These are phyloP conservation scores for Ilyonectria mors-panacis DNA, from an alignment of 2,329 filamentous ascomycete species.

Conservation along the genomic window DNA sequence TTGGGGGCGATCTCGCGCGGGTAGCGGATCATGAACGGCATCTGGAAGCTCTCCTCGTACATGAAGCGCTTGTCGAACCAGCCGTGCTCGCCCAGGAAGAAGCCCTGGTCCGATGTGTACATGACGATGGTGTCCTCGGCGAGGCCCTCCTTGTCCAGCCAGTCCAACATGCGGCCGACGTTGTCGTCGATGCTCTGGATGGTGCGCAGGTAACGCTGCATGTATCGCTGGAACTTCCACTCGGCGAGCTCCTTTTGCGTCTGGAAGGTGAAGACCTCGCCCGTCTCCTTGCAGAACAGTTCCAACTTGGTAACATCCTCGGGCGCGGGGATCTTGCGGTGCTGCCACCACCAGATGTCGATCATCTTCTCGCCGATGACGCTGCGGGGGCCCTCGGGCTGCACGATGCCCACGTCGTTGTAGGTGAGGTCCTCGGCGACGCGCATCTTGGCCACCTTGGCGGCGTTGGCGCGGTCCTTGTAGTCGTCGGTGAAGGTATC, in stretches of 20 bases:
- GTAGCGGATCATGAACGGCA: conserved; percentile 67
- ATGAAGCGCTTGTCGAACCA: conserved; percentile 73
- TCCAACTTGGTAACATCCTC: conserved; percentile 31
- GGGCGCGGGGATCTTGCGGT: conserved; percentile 47
- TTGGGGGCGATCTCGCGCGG: conserved; percentile 58
- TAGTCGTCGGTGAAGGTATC: conserved; percentile 69
- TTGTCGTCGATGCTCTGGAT: conserved; percentile 69
- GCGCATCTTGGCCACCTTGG: conserved; percentile 65
- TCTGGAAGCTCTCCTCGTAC: conserved; percentile 71
- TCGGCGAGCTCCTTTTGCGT: conserved; percentile 59
- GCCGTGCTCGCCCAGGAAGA: conserved; percentile 70
- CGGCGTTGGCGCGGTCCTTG: conserved; percentile 66
- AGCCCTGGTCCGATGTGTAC: conserved; percentile 69
- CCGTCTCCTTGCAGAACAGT: conserved; percentile 63
- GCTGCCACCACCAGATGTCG: conserved; percentile 29
- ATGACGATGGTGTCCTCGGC: conserved; percentile 64
- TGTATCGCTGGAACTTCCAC: conserved; percentile 71
- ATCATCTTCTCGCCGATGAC: conserved; percentile 43
- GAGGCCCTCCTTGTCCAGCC: conserved; percentile 56
- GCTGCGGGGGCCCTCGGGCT: conserved; percentile 62
- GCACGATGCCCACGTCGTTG: conserved; percentile 64
- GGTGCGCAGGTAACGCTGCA: conserved; percentile 68
- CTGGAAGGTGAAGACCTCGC: conserved; percentile 62
- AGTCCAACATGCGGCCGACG: conserved; percentile 64
- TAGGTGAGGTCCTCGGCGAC: conserved; percentile 67